Evolutionary conservation across 805 yeast species (phyloP).

Genomic region (Komagataella phaffii): DNA sequence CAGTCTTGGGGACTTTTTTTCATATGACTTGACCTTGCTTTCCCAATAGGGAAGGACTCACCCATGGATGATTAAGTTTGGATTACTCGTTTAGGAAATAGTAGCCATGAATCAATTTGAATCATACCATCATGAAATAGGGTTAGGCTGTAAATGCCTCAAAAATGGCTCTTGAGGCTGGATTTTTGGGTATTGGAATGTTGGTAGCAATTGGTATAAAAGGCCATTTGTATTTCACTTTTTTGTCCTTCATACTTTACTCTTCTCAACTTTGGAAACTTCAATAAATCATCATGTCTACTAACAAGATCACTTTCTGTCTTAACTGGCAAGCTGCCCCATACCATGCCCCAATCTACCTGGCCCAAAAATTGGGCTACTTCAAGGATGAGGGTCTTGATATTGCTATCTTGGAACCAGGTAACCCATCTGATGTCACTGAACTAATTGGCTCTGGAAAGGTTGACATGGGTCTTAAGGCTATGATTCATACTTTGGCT

Average conservation of each 20-base stretch:
- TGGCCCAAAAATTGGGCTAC: constrained; percentile 36
- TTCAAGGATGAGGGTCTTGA: constrained; percentile 36
- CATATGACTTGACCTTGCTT: neutral
- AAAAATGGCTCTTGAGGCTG: neutral
- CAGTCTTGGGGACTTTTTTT: neutral
- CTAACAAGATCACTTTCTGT: constrained; percentile 35
- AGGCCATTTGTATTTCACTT: neutral
- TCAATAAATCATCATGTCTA: constrained; percentile 16
- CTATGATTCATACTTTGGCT: constrained; percentile 47
- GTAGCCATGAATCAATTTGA: neutral
- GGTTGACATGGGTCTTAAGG: constrained; percentile 44
- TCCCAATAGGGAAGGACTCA: neutral
- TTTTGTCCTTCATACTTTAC: neutral
- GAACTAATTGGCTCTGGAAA: constrained; percentile 44
- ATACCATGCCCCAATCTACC: constrained; percentile 37
- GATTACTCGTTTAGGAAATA: neutral
- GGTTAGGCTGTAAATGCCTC: neutral
- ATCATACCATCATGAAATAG: neutral
- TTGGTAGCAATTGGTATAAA: neutral
- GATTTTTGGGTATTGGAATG: neutral
- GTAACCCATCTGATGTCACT: constrained; percentile 45
- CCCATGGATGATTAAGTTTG: neutral
- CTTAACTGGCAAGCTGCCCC: constrained; percentile 45
- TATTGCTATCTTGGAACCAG: constrained; percentile 38
- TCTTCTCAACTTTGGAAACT: neutral